Base-by-base conservation (phyloP, 352 stramenopile genomes). In the Phytophthora pistaciae region DNA sequence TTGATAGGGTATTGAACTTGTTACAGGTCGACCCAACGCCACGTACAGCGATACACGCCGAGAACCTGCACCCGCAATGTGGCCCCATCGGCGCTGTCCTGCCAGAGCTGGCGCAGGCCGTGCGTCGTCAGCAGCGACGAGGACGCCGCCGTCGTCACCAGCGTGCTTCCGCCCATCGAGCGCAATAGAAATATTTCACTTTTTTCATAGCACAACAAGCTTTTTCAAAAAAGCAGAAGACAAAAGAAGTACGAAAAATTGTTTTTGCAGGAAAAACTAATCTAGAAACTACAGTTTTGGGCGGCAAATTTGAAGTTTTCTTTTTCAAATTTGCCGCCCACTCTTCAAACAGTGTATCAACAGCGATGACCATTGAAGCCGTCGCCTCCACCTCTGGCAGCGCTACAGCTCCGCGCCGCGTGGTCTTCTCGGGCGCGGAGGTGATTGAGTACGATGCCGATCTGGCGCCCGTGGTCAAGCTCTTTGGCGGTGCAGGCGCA, bases 391-490 rank as follows among this genome's bases (percentile, higher is more conserved):
- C 18, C 9, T 13, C 13, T 29, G 14, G 11, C n/a, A 21, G 20
- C 36, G 25, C 44, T 21, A 52, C 33, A 7, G 36, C 11, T 1
- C 16, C 11, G 42, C 64, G 68, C 54, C 82, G 75, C 58, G 80
- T 91, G 74, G 50, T 23, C 60, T 93, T 93, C 71, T 55, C 49
- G 1, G 86, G 86, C 52, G 74, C 84, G 20, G 69, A 83, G 31
- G 84, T 82, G 70, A 88, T 93, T 59, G 83, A 88, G 66, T 92
- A 79, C 69, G 77, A 92, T 48, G 75, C 84, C 0, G 64, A 80
- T 6, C 60, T 73, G 13, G 68, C 86, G 25, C 66, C 75, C 10
- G 86, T 90, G 1, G 83, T 91, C 59, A 67, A 53, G 23, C 62
- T 64, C 23, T 48, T 74, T 58, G 59, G 31, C 9, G 33, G 53